Conservation (phyloP, 768 basidiomycete genomes). For the Favolaschia claudopus region DNA sequence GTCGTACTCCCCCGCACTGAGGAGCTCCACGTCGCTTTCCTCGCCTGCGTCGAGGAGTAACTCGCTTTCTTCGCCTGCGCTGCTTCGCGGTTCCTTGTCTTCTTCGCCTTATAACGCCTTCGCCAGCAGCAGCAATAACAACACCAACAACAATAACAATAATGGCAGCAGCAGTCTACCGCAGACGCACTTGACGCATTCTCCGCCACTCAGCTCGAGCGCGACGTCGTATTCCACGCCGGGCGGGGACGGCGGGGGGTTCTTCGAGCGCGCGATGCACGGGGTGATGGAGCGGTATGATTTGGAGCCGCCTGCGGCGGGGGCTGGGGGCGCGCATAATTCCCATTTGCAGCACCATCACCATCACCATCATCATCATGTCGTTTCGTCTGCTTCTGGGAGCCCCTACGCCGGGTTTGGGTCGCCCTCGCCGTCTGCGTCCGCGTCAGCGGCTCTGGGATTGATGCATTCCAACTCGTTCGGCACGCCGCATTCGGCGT, state of each 20-base stretch:
- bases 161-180: too few species aligned
- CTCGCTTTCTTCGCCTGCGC: too few species aligned
- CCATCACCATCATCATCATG: too few species aligned
- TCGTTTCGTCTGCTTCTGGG: too few species aligned
- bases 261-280: constrained; percentile 68
- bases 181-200: constrained; percentile 43
- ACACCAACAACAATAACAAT: too few species aligned
- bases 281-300: constrained; percentile 87
- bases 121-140: too few species aligned
- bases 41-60: too few species aligned
- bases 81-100: too few species aligned
- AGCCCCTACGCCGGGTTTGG: too few species aligned
- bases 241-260: constrained; percentile 43
- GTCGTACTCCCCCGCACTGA: constrained; percentile 50
- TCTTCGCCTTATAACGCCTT: too few species aligned
- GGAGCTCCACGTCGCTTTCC: constrained; percentile 44
- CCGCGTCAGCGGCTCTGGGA: constrained; percentile 12
- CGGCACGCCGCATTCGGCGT: constrained; percentile 7
- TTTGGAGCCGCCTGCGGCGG: constrained; percentile 44
- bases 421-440: constrained; percentile 24
- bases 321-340: constrained; percentile 29
- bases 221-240: constrained; percentile 43
- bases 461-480: too few species aligned
- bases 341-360: too few species aligned
- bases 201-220: constrained; percentile 22